Conservation (phyloP, 75 land plant species). For the Adiantum capillusveneris region DNA sequence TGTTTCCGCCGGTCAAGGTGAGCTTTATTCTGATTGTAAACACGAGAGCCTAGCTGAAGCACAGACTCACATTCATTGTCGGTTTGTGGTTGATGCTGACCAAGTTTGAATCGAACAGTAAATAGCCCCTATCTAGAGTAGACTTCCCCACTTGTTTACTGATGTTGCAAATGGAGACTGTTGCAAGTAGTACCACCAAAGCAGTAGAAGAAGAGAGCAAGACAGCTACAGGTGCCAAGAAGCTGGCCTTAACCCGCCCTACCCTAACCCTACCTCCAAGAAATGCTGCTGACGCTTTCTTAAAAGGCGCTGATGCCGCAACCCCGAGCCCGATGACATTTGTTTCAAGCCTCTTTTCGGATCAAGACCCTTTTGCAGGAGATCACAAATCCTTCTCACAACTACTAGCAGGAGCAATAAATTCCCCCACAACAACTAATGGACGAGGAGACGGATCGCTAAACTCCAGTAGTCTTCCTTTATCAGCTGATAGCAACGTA, state of each 20-base stretch:
- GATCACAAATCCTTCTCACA: conserved; percentile 78
- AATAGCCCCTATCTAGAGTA: too few relatives aligned
- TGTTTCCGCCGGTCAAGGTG: too few relatives aligned
- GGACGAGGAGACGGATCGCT: not conserved
- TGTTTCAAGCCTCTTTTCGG: conserved; percentile 59
- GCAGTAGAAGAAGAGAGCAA: too few relatives aligned
- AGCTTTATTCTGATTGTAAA: too few relatives aligned
- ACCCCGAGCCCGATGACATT: conserved; percentile 74
- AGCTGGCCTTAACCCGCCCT: conserved; percentile 19
- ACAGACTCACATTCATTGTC: too few relatives aligned
- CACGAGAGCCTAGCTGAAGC: too few relatives aligned
- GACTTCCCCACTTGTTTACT: too few relatives aligned
- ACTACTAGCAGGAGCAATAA: conserved; percentile 82
- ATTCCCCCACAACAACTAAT: conserved; percentile 29
- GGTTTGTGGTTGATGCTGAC: too few relatives aligned
- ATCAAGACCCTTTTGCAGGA: conserved; percentile 38
- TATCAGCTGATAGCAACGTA: conserved; percentile 10
- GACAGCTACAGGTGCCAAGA: too few relatives aligned
- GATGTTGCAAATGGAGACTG: too few relatives aligned
- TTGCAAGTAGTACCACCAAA: too few relatives aligned
- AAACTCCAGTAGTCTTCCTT: not conserved
- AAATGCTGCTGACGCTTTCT: conserved; percentile 27
- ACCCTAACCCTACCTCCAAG: conserved; percentile 46
- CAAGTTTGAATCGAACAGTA: too few relatives aligned
- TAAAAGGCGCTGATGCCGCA: conserved; percentile 19